phyloP scores from a whole-genome alignment of 2,329 filamentous ascomycete species.

The Atkinsonella hypoxylon region DNA sequence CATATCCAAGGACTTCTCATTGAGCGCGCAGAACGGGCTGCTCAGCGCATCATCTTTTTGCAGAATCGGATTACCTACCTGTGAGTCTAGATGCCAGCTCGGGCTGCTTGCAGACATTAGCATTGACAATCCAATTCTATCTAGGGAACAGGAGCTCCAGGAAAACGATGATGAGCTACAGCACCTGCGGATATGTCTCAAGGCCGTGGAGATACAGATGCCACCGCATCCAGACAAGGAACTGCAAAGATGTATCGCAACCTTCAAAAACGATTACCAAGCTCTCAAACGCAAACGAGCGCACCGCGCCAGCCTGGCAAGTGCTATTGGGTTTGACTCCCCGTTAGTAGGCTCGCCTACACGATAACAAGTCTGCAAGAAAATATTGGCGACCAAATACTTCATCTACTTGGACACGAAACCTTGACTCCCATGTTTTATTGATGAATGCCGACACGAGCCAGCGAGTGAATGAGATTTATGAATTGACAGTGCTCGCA shows the following conservation, averaged over 20 bases:
- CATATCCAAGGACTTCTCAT: conserved; percentile 52
- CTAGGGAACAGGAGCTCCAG: conserved; percentile 43
- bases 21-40: conserved; percentile 43
- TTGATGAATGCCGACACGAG: conserved; percentile 2
- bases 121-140: no score
- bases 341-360: conserved; percentile 14
- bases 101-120: no score
- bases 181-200: conserved; percentile 49
- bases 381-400: background rate
- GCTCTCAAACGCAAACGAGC: conserved; percentile 35
- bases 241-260: conserved; percentile 44
- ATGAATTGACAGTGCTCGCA: background rate
- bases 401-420: background rate
- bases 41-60: conserved; percentile 46
- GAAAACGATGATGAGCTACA: conserved; percentile 48
- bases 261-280: conserved; percentile 49
- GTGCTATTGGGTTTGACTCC: conserved; percentile 16
- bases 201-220: conserved; percentile 49
- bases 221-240: conserved; percentile 40
- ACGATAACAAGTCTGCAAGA: conserved; percentile 5
- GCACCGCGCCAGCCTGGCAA: conserved; percentile 18
- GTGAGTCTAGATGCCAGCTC: no score
- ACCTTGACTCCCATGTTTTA: background rate
- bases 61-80: conserved; percentile 46
- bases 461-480: conserved; percentile 5